A percentile compares a stretch with the other conserved stretches of the same genome.
These are phyloP conservation scores for Rubus idaeus DNA, from an alignment of 306 rosid genomes.

Conservation along the genomic window DNA sequence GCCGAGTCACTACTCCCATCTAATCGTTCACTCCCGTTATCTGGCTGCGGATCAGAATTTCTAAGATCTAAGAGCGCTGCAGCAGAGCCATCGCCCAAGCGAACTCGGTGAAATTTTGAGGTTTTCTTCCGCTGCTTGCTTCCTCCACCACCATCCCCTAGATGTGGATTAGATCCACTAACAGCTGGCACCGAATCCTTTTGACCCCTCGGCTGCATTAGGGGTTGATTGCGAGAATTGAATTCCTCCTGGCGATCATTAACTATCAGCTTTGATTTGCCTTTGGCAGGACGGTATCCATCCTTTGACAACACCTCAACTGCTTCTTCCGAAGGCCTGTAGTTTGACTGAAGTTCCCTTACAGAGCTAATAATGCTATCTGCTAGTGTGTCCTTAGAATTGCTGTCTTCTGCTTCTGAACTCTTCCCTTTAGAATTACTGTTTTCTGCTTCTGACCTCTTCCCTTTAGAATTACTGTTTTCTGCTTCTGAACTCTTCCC, in stretches of 20 bases:
- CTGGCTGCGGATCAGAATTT: slow-evolving; percentile 35
- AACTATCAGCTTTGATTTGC: slow-evolving; percentile 41
- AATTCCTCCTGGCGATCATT: slow-evolving; percentile 37
- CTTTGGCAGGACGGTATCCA: slow-evolving; percentile 62
- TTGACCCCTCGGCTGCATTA: slow-evolving; percentile 36
- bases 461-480: slow-evolving; percentile 33
- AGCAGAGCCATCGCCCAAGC: slow-evolving; percentile 74
- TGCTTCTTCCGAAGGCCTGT: slow-evolving; percentile 58
- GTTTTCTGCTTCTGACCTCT: slow-evolving; percentile 36
- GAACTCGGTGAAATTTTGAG: slow-evolving; percentile 68
- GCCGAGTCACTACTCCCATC: slow-evolving; percentile 35
- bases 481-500: slow-evolving; percentile 49
- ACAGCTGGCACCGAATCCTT: slow-evolving; percentile 36
- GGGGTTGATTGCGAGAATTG: slow-evolving; percentile 39
- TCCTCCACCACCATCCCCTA: slow-evolving; percentile 60
- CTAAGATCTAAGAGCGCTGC: slow-evolving; percentile 47
- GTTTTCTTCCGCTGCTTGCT: slow-evolving; percentile 79
- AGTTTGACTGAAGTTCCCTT: slow-evolving; percentile 62
- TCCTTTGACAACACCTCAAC: slow-evolving; percentile 69
- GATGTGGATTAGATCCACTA: slow-evolving; percentile 43
- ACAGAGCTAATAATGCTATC: slow-evolving; percentile 64
- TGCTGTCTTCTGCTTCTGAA: slow-evolving; percentile 36
- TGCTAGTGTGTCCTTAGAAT: slow-evolving; percentile 46
- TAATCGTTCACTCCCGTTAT: slow-evolving; percentile 26
- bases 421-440: slow-evolving; percentile 34